Conservation (phyloP, 192 early-diverging fungal species). For the Mortierella hygrophila region DNA sequence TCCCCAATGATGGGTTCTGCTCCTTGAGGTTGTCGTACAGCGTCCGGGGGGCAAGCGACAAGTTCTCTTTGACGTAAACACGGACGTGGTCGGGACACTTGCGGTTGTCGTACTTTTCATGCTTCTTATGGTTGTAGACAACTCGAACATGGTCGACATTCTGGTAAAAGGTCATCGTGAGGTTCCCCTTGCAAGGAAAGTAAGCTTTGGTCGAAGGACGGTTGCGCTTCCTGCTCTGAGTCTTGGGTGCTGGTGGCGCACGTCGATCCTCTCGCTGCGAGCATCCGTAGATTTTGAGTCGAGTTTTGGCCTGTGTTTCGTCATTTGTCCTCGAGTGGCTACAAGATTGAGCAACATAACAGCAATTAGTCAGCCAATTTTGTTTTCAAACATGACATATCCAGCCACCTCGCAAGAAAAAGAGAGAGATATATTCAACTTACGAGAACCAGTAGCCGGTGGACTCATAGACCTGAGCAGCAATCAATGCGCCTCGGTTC, state of each 20-base stretch:
- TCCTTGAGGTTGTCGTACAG: conserved; percentile 31
- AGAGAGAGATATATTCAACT: conserved; percentile 8
- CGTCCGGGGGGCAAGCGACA: conserved; percentile 28
- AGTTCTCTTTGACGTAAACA: conserved; percentile 44
- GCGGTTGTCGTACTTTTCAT: conserved; percentile 53
- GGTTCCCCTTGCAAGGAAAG: conserved; percentile 54
- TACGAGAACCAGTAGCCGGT: conserved; percentile 59
- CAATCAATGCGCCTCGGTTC: conserved; percentile 38
- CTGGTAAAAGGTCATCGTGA: conserved; percentile 55
- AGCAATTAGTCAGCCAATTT: background rate
- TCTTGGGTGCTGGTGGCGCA: conserved; percentile 50
- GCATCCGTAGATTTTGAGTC: conserved; percentile 53
- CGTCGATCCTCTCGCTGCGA: conserved; percentile 51
- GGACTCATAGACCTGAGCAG: conserved; percentile 45
- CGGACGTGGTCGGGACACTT: conserved; percentile 54
- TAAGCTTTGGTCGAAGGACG: conserved; percentile 49
- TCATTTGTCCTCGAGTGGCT: conserved; percentile 55
- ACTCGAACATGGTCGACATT: conserved; percentile 48
- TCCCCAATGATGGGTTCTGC: conserved; percentile 23
- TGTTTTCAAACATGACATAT: background rate
- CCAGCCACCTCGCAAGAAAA: background rate
- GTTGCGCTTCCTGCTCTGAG: conserved; percentile 51
- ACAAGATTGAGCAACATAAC: background rate
- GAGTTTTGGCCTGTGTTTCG: conserved; percentile 52
- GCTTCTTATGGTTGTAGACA: conserved; percentile 40